Evolutionary conservation across 2,329 filamentous ascomycete species (phyloP), one percentile per base, ranked within the genome.

Genomic region (Colletotrichum eleusines): DNA sequence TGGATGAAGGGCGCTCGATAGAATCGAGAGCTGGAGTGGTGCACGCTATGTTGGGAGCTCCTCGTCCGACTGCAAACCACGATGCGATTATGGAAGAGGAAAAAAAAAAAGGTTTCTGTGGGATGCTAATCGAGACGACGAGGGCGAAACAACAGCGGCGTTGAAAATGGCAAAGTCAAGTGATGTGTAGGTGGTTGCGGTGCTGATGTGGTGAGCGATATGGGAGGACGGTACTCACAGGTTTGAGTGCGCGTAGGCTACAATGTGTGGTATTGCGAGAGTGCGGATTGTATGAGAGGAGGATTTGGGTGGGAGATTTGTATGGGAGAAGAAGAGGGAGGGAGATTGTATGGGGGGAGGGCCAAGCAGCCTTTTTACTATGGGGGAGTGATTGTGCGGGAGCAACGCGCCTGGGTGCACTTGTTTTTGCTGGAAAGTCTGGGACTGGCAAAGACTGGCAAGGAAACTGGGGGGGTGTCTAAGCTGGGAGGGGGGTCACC

Each of bases 281-380:
- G 80, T 75, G 79, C 77, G 79, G 77, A 82, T 84, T 86, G 84
- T 86, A 84, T 85, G 84, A 81, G 83, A 84, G 78, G 78, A 79
- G 77, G 80, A 80, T 84, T 87, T 86, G 79, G 82, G 81, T 86
- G 85, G 82, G 83, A 84, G 82, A 83, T 85, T 87, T 89, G 87
- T 88, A 88, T 89, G 87, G 84, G 86, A 87, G 83, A 85, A 82
- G 84, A 81, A 85, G 85, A 86, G 84, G 85, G 83, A 79, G 81
- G 81, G 83, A 82, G 84, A 83, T 80, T 85, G 85, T 86, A 86
- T 84, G 85, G 84, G 85, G 84, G 83, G 82, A 82, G 81, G 81
- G 82, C 82, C 82, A 82, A 82, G 83, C 83, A 83, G 84, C 86
- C 86, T 89, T 90, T 89, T 89, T 88, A 89, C 87, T 88, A 86